phyloP scores from a whole-genome alignment of 106 monocot genomes.

The Allium sativum region DNA sequence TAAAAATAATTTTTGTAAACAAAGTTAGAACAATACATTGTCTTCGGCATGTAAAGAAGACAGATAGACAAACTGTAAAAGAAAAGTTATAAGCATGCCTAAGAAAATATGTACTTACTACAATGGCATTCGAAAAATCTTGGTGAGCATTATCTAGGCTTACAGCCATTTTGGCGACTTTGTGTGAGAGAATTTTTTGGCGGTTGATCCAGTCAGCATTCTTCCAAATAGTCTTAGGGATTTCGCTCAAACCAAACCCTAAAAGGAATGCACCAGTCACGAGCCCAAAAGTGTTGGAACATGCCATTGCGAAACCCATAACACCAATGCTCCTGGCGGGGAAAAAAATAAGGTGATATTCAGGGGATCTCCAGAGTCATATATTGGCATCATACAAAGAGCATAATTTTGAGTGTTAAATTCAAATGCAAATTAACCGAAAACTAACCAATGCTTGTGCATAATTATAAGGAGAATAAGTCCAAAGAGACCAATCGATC shows the following conservation, averaged over 20 bases:
- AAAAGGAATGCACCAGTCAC: constrained; percentile 99
- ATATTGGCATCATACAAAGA: too few species aligned
- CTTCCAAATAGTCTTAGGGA: constrained; percentile 93
- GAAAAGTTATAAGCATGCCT: not conserved
- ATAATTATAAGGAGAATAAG: constrained; percentile 82
- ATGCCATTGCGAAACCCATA: constrained; percentile 84
- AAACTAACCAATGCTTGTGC: constrained; percentile 59
- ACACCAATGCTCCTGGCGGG: constrained; percentile 48
- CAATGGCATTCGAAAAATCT: constrained; percentile 96
- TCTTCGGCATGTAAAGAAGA: not conserved
- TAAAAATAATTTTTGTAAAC: too few species aligned
- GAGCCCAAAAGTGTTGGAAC: constrained; percentile 99
- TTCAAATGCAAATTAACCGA: not conserved
- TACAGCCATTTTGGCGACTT: constrained; percentile 94
- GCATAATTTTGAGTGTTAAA: not conserved
- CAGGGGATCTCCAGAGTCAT: not conserved
- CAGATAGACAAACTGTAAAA: not conserved
- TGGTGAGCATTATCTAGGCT: constrained; percentile 95
- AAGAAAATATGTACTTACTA: constrained; percentile 39
- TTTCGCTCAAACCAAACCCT: constrained; percentile 98
- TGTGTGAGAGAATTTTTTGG: constrained; percentile 89
- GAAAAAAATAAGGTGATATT: not conserved
- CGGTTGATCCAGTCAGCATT: constrained; percentile 89
- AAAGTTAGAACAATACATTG: not conserved
- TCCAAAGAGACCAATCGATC: constrained; percentile 82